Base-by-base conservation (phyloP, 805 yeast genomes). In the Candida maltosa region DNA sequence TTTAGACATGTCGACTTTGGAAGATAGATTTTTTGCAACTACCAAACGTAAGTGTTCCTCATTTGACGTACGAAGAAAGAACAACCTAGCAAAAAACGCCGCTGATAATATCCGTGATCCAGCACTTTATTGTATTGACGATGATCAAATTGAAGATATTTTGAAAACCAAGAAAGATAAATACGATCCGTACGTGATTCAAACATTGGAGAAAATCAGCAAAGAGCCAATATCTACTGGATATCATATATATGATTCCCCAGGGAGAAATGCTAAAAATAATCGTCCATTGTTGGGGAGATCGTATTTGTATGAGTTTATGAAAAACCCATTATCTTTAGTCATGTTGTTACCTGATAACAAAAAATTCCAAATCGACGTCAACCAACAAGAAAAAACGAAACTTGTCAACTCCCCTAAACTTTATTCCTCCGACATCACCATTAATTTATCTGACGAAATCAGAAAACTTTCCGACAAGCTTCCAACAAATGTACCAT, bases 261-360 rank as follows among this genome's bases (percentile, higher is more conserved):
- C 65, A 1, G 64, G 62, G 16, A 54, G 69, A 26, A 49, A 66
- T 1, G 44, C 52, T 1, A 51, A 43, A 29, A 45, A 46, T 4
- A 27, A 48, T 16, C 60, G 65, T 30, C 43, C 51, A 2, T 24
- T 66, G 4, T 62, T 64, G n/a, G 52, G 64, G 4, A 59, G 54
- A 36, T 62, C 73, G 9, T 70, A 57, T 35, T 46, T 73, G 4
- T 46, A 65, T 32, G 69, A 67, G 26, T 65, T 70, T 34, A 65
- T 65, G 65, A 61, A 63, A 1, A 46, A 56, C 11, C 73, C 74
- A 2, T 35, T 45, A 14, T 52, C 62, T 1, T 38, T 69, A n/a
- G 49, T 56, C 6, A 44, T 56, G 11, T 32, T 65, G 9, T 32
- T 63, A 11, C 66, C 67, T 4, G 29, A 39, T 15, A 36, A 34